Evolutionary conservation across 495 filamentous ascomycete species (phyloP).

Genomic region (Jackrogersella multiformis): DNA sequence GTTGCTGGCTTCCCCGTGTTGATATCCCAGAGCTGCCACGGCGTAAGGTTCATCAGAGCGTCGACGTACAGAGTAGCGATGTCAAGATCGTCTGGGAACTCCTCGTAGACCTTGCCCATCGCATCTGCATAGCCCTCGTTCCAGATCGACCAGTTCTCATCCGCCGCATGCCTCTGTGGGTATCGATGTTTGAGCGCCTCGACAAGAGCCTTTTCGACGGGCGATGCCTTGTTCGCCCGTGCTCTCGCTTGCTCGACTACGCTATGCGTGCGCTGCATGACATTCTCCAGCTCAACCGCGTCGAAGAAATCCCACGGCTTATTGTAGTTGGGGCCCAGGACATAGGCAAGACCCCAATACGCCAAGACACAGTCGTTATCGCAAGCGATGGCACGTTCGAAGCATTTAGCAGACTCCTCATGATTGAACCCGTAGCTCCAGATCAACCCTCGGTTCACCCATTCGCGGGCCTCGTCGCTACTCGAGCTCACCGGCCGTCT

Average conservation of each 20-base stretch:
- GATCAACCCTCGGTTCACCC: conserved; percentile 69
- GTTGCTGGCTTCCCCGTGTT: conserved; percentile 63
- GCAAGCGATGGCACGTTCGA: conserved; percentile 62
- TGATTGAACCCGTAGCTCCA: conserved; percentile 76
- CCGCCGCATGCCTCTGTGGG: conserved; percentile 52
- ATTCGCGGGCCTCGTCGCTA: conserved; percentile 59
- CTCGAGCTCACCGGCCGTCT: conserved; percentile 57
- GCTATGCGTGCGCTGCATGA: conserved; percentile 54
- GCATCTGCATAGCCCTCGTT: conserved; percentile 67
- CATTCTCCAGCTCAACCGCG: conserved; percentile 59
- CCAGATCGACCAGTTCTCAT: conserved; percentile 59
- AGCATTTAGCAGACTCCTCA: conserved; percentile 67
- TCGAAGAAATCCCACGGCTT: conserved; percentile 77
- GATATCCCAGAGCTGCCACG: conserved; percentile 74
- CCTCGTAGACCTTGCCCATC: conserved; percentile 65
- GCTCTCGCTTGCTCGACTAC: conserved; percentile 55
- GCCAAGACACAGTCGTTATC: conserved; percentile 68
- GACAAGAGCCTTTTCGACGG: conserved; percentile 66
- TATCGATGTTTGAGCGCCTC: conserved; percentile 66
- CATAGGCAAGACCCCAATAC: conserved; percentile 73
- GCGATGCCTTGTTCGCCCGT: conserved; percentile 41
- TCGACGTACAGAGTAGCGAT: conserved; percentile 70
- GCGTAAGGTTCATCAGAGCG: conserved; percentile 73
- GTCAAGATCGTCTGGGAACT: conserved; percentile 66
- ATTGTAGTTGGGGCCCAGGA: conserved; percentile 76